Percentiles rank a stretch among this genome's conserved stretches.
Evolutionary conservation across 441 rosid species (phyloP).

Genomic region (Brassica balearica): DNA sequence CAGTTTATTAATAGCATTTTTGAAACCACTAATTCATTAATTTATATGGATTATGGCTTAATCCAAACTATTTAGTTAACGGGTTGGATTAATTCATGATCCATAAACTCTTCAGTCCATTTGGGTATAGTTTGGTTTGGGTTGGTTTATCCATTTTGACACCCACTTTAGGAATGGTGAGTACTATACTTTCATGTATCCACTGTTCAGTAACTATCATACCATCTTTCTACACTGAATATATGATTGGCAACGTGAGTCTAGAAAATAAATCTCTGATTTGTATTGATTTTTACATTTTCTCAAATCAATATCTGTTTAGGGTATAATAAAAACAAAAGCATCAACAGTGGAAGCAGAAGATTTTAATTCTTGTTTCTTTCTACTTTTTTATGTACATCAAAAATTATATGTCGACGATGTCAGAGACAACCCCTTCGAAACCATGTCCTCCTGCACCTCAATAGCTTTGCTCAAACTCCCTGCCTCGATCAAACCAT

Average conservation of each 20-base stretch:
- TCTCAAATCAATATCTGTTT: too few species aligned
- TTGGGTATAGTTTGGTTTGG: too few species aligned
- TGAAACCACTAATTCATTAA: not conserved
- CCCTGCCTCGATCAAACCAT: slow-evolving; percentile 66
- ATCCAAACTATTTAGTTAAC: not conserved
- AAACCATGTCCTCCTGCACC: slow-evolving; percentile 64
- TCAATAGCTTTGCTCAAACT: slow-evolving; percentile 58
- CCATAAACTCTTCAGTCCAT: not conserved
- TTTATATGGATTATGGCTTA: not conserved
- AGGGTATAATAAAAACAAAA: too few species aligned
- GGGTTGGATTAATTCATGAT: not conserved
- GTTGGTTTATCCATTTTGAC: not conserved
- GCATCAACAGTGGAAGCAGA: too few species aligned
- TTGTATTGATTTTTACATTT: too few species aligned
- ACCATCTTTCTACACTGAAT: too few species aligned
- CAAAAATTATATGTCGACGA: slow-evolving; percentile 54
- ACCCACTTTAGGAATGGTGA: not conserved
- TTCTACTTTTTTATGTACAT: too few species aligned
- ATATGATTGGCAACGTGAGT: too few species aligned
- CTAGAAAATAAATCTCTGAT: too few species aligned
- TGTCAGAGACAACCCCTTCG: slow-evolving; percentile 65
- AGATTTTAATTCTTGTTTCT: too few species aligned
- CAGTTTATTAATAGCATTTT: not conserved
- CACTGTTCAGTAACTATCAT: too few species aligned
- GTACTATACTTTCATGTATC: too few species aligned